These are phyloP conservation scores for Plantago elongata DNA, from an alignment of 257 asterid species.

Conservation along the genomic window DNA sequence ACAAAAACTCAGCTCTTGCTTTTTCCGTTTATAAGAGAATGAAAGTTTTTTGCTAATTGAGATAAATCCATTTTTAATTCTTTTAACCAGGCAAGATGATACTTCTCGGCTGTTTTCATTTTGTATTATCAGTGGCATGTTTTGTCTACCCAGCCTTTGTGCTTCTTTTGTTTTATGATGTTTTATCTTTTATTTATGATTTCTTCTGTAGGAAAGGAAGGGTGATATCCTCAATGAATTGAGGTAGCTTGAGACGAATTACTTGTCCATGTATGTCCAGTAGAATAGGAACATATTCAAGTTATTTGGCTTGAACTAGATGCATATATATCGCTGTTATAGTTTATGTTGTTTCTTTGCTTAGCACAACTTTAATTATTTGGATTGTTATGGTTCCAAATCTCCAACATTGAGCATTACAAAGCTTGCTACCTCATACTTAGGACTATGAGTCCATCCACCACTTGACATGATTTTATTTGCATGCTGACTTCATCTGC, in stretches of 20 bases:
- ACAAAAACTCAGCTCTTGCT: no score
- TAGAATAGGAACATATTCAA: background rate
- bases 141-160: background rate
- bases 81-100: no score
- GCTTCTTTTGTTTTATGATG: constrained; percentile 6
- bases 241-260: constrained; percentile 1
- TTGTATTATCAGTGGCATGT: no score
- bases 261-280: background rate
- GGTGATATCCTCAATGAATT: constrained; percentile 1
- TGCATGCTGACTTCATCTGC: background rate
- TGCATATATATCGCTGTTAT: background rate
- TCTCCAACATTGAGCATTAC: background rate
- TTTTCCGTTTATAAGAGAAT: no score
- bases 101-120: no score
- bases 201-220: background rate
- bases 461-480: background rate
- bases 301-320: background rate
- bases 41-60: no score
- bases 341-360: constrained; percentile 1
- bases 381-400: background rate
- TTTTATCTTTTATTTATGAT: background rate
- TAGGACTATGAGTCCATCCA: background rate
- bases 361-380: background rate
- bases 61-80: no score
- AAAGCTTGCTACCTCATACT: no score